phyloP scores from a whole-genome alignment of 2,329 filamentous ascomycete species.

The Alternaria consortialis region DNA sequence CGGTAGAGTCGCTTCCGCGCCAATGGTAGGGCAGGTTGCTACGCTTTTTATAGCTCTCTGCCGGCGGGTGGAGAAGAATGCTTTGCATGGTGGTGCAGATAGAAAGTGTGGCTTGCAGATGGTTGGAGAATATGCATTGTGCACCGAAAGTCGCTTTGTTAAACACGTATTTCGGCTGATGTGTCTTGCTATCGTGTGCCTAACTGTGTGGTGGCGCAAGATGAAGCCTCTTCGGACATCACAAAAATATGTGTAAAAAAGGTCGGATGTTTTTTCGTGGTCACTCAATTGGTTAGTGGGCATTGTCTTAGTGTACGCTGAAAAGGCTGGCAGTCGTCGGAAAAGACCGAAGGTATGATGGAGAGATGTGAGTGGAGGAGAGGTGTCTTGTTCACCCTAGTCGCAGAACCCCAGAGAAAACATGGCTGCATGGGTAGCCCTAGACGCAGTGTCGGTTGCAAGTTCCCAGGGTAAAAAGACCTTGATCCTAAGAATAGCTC shows the following conservation, averaged over 20 bases:
- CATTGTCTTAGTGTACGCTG: background rate
- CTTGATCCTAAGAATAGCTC: slow-evolving; percentile 48
- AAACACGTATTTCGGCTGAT: slow-evolving; percentile 20
- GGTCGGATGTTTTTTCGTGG: background rate
- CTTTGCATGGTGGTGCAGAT: slow-evolving; percentile 24
- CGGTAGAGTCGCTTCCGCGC: slow-evolving; percentile 22
- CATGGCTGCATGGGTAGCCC: slow-evolving; percentile 6
- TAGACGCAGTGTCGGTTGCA: slow-evolving; percentile 14
- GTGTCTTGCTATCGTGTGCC: slow-evolving; percentile 8
- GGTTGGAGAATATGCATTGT: slow-evolving; percentile 23
- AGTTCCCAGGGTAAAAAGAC: slow-evolving; percentile 39
- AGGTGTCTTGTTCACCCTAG: slow-evolving; percentile 30
- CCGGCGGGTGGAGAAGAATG: slow-evolving; percentile 17
- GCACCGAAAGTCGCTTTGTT: slow-evolving; percentile 5
- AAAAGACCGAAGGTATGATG: slow-evolving; percentile 4
- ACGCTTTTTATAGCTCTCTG: slow-evolving; percentile 36
- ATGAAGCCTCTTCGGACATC: slow-evolving; percentile 12
- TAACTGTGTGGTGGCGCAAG: slow-evolving; percentile 1
- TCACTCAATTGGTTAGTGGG: background rate
- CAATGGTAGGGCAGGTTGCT: slow-evolving; percentile 28
- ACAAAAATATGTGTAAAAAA: slow-evolving; percentile 7
- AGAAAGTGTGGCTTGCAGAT: slow-evolving; percentile 36
- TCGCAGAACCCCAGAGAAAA: slow-evolving; percentile 10
- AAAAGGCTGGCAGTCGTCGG: slow-evolving; percentile 1
- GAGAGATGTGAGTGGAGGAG: slow-evolving; percentile 11